Evolutionary conservation across 1,284 basidiomycete species (phyloP), one percentile per base, ranked within the genome.

Genomic region (Moesziomyces globuligerus): DNA sequence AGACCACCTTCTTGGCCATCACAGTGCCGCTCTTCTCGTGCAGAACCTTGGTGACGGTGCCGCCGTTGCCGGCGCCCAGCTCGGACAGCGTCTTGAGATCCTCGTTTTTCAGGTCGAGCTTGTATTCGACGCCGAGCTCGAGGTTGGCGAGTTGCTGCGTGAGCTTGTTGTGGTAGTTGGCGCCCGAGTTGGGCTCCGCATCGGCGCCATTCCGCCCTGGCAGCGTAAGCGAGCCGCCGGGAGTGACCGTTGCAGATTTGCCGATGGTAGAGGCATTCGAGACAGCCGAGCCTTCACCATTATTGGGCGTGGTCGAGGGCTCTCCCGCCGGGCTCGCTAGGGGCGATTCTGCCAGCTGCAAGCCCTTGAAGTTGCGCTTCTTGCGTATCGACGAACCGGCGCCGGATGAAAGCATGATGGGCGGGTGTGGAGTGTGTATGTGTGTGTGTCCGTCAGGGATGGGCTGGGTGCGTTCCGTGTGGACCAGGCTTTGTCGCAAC

Each of bases 31-130:
- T 75, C 52, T 80, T 80, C 32, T 76, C 67, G 55, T 81, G 80
- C 32, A 76, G 41, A 53, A 78, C 94, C 84, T 92, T 93, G 83
- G 91, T 92, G 53, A 98, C 96, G 48, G 94, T 97, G 38, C 96
- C 95, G 1, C 95, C 94, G 80, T 98, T 98, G n/a, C 95, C 95
- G 68, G 93, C 90, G 0, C 95, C 95, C 3, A 98, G 87, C 83
- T 98, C 95, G 25, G 88, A 86, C 28, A 98, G 83, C 64, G 93
- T 89, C 83, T 89, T 72, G 25, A 85, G 70, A 49, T 85, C 83
- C 52, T 83, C 82, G 42, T 79, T 81, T 42, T 82, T 72, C 34
- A 85, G 55, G 46, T 84, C 84, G 21, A 84, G 72, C 72, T 83
- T 84, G 72, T 81, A 83, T 48, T 83, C 83, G 23, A 69, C 65